Base-by-base conservation (phyloP, 345 rosid species). In the Eucalyptus marginata region DNA sequence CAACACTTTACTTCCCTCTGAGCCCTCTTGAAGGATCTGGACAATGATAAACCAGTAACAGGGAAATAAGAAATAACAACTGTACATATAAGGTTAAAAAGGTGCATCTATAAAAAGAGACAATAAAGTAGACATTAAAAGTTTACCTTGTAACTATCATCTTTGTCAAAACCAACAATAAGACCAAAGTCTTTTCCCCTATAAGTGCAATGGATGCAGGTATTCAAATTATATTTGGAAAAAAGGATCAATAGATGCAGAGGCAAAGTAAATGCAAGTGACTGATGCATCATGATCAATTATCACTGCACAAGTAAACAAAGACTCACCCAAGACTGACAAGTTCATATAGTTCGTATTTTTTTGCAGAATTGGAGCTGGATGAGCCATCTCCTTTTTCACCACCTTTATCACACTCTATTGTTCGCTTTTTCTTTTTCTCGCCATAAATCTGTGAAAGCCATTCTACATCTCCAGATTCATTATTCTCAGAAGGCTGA, bases 131-230 rank as follows among this genome's bases (percentile, higher is more conserved):
- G 40, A 76, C 16, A 49, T 81, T 68, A 87, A 90, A 62, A 58
- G 40, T 76, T 81, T 93, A 98, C 99, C 97, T 95, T 96, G 94
- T 93, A 97, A 87, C 89, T 90, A 79, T 93, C 97, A 90, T 96
- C 98, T 92, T 97, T 98, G 92, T 96, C 99, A 93, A 94, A 93
- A 68, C 94, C 96, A 49, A 98, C 93, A 89, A 97, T 93, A 90
- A 98, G 94, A 90, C 99, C 99, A 87, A 96, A 98, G 56, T 95
- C 98, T 92, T 95, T 98, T 83, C 96, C 97, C 89, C 99, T 98
- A 92, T 92, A 95, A 92, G 36, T 47, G 8, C 49, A 86, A 71
- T 27, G 27, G 11, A 86, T 44, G 84, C 71, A 86, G 16, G 84
- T 76, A 76, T 40, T 76, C 47, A 76, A 76, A 76, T 76, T 76